Evolutionary conservation across 108 stramenopile genomes (phyloP).

Genomic region (Stephanodiscus minutulus): DNA sequence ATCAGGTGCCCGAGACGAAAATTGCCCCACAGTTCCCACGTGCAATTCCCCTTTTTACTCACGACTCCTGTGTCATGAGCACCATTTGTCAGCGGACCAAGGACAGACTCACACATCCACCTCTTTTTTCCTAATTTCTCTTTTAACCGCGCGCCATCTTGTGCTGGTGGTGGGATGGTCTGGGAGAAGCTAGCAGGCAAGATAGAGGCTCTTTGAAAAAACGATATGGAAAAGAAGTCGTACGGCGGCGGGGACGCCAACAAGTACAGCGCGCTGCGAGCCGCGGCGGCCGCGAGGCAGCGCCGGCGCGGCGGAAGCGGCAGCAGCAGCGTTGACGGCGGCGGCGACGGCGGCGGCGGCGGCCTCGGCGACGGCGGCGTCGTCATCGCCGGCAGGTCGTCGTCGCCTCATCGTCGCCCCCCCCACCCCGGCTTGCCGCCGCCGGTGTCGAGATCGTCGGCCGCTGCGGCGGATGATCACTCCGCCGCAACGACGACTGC

Average conservation of each 20-base stretch:
- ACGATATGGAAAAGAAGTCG: conserved; percentile 7
- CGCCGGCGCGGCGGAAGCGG: conserved; percentile 1
- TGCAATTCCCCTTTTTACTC: too few relatives aligned
- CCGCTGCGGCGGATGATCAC: neutral
- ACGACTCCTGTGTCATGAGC: too few relatives aligned
- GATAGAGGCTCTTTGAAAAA: too few relatives aligned
- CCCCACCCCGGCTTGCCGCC: neutral
- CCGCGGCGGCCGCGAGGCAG: conserved; percentile 8
- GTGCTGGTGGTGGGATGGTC: too few relatives aligned
- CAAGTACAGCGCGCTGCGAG: conserved; percentile 14
- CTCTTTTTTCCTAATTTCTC: too few relatives aligned
- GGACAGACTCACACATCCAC: too few relatives aligned
- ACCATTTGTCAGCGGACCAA: too few relatives aligned
- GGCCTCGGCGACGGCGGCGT: neutral
- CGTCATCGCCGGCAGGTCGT: neutral
- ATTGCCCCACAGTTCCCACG: too few relatives aligned
- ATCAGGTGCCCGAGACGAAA: too few relatives aligned
- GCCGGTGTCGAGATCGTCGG: neutral
- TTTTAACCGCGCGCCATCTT: too few relatives aligned
- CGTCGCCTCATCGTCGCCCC: neutral
- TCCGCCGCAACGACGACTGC: neutral
- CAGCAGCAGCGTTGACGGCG: neutral
- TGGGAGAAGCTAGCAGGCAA: too few relatives aligned
- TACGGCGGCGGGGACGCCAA: neutral
- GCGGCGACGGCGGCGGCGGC: neutral